Percentiles rank a stretch among this genome's conserved stretches.
Evolutionary conservation across 257 asterid genomes (phyloP).

Genomic region (Solanum pinnatisectum): DNA sequence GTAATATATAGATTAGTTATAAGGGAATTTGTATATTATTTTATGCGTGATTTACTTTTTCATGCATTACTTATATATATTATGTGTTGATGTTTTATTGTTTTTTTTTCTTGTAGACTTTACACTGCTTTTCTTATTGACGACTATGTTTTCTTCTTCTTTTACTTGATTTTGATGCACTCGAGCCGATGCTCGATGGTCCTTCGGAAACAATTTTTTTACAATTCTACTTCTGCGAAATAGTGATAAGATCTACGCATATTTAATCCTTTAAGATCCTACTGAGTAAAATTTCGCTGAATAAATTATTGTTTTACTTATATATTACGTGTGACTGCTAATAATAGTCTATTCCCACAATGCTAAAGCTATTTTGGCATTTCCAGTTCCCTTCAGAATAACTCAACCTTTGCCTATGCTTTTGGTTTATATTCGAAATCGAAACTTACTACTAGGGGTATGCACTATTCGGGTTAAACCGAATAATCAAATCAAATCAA

Average conservation of each 20-base stretch:
- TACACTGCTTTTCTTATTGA: too few relatives aligned
- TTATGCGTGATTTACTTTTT: too few relatives aligned
- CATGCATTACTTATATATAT: too few relatives aligned
- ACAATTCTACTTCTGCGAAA: not conserved
- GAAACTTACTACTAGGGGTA: too few relatives aligned
- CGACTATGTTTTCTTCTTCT: not conserved
- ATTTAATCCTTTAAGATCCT: not conserved
- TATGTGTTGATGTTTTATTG: not conserved
- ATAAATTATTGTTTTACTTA: too few relatives aligned
- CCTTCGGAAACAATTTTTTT: not conserved
- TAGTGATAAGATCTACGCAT: too few relatives aligned
- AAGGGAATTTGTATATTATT: too few relatives aligned
- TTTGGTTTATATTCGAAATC: not conserved
- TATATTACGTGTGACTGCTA: not conserved
- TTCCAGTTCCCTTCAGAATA: not conserved
- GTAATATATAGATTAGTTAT: too few relatives aligned
- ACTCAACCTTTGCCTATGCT: not conserved
- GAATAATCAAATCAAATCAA: too few relatives aligned
- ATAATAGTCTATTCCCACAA: not conserved
- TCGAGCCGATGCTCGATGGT: not conserved
- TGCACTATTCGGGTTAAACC: too few relatives aligned
- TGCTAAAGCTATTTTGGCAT: not conserved
- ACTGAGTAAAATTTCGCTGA: too few relatives aligned
- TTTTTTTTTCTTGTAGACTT: too few relatives aligned
- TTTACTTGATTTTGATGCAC: not conserved